These are phyloP conservation scores for Oryza brachyantha DNA, from an alignment of 176 grass and related monocot genomes.

Conservation along the genomic window DNA sequence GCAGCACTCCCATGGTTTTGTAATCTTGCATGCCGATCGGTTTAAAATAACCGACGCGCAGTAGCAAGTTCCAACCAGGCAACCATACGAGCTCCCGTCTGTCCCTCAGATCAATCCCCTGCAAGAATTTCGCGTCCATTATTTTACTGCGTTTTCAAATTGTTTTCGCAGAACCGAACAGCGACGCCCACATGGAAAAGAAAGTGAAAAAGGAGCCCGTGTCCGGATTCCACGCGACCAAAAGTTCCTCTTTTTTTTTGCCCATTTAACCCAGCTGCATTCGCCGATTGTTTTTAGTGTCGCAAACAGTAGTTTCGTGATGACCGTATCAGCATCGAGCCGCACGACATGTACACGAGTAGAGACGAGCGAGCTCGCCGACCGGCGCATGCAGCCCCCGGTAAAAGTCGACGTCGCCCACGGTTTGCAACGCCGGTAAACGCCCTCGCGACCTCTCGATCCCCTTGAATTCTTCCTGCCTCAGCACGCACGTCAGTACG, in stretches of 20 bases:
- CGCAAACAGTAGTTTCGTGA: neutral
- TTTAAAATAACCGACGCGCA: neutral
- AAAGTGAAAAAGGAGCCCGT: neutral
- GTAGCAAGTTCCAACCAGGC: neutral
- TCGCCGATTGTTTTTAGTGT: neutral
- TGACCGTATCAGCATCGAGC: neutral
- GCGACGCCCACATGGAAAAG: neutral
- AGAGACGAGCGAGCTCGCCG: neutral
- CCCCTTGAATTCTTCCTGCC: neutral
- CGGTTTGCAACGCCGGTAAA: slow-evolving; percentile 14
- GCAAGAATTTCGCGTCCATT: neutral
- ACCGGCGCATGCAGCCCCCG: neutral
- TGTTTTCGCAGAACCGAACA: neutral
- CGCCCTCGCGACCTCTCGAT: neutral
- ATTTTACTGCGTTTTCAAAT: neutral
- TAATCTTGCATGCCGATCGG: neutral
- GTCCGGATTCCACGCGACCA: neutral
- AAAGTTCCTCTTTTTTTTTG: too few species aligned
- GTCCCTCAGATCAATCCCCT: neutral
- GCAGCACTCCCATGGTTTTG: neutral
- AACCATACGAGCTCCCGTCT: neutral
- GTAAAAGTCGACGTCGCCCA: slow-evolving; percentile 9
- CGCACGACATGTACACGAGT: neutral
- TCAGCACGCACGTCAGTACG: neutral
- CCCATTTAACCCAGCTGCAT: neutral